Evolutionary conservation across 441 rosid genomes (phyloP), one percentile per base, ranked within the genome.

Genomic region (Metrosideros polymorpha): DNA sequence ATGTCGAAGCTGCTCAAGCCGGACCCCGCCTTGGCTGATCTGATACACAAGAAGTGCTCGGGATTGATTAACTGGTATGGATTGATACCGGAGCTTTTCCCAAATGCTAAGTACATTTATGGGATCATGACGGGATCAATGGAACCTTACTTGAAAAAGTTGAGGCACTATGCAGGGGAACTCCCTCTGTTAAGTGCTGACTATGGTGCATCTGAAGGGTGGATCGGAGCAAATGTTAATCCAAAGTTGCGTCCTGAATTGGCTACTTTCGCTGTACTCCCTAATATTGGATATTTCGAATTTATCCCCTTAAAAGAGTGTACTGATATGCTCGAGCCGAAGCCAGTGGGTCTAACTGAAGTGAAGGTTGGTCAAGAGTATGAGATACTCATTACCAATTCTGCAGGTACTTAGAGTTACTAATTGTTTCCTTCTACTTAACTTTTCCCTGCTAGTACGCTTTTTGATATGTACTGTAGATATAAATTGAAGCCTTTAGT

Each of bases 41-140:
- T 82, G 77, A 93, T 98, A 63, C 86, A 85, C 25, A 71, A 82
- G 7, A 95, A 91, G 82, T 96, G 99, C 88, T 87, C 92, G 54
- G 92, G 93, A 71, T 87, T 98, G 90, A 96, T 94, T 87, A 94
- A 96, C 82, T 98, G 99, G 99, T 96, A 95, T 27, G 98, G 99
- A 19, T 86, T 98, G 66, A 98, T 98, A 63, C 98, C 98, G 0
- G 95, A 89, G 29, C 93, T 98, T n/a, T 98, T 98, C 61, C 99
- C 99, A 4, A 95, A 96, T 7, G 97, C 91, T 1, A 96, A 95
- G 91, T 98, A 95, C 89, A 89, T 98, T 50, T 95, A 95, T 83
- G 99, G 97, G 90, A 96, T 98, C 89, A 94, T 98, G 99, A 98
- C 99, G 2, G 99, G 99, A 82, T 95, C 99, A 6, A 98, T 98